A percentile compares a stretch with the other conserved stretches of the same genome.
These are phyloP conservation scores for Apophysomyces ossiformis DNA, from an alignment of 371 early-diverging fungal genomes.

Conservation along the genomic window DNA sequence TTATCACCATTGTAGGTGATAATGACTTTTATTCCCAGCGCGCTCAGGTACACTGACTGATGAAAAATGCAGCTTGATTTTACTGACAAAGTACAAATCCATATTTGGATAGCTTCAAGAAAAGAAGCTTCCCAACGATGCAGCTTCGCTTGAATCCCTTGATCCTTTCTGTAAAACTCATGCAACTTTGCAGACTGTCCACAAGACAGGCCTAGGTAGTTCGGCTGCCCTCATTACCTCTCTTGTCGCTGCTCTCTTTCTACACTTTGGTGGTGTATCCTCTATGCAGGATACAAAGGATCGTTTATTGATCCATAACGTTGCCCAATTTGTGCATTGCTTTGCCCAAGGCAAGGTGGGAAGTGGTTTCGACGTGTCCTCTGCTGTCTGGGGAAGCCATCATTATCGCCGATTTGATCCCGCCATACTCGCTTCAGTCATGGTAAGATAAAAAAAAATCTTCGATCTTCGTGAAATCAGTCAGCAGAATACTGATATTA, in stretches of 20 bases:
- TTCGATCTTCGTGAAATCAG: no score
- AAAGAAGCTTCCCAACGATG: slow-evolving; percentile 55
- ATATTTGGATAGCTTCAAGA: slow-evolving; percentile 43
- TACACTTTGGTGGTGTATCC: slow-evolving; percentile 63
- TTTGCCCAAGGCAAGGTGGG: slow-evolving; percentile 97
- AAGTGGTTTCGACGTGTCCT: slow-evolving; percentile 94
- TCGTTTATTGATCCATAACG: slow-evolving; percentile 71
- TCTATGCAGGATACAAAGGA: slow-evolving; percentile 29
- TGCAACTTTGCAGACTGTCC: slow-evolving; percentile 74
- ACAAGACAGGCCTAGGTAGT: slow-evolving; percentile 96
- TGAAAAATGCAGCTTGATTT: no score
- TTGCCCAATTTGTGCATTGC: slow-evolving; percentile 93
- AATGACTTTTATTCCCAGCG: slow-evolving; percentile 97
- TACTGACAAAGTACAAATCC: no score
- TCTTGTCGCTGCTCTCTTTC: slow-evolving; percentile 78
- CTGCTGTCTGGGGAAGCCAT: slow-evolving; percentile 91
- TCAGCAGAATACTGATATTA: no score
- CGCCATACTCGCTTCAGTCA: slow-evolving; percentile 61
- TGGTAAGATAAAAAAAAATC: slow-evolving; percentile 55
- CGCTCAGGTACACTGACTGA: slow-evolving; percentile 45
- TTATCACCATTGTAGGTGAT: slow-evolving; percentile 80
- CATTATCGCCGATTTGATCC: slow-evolving; percentile 87
- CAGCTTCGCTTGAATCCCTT: slow-evolving; percentile 62
- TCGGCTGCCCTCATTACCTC: slow-evolving; percentile 94
- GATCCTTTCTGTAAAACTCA: slow-evolving; percentile 74